These are phyloP conservation scores for Triangularia verruculosa DNA, from an alignment of 2,329 filamentous ascomycete species.

Conservation along the genomic window DNA sequence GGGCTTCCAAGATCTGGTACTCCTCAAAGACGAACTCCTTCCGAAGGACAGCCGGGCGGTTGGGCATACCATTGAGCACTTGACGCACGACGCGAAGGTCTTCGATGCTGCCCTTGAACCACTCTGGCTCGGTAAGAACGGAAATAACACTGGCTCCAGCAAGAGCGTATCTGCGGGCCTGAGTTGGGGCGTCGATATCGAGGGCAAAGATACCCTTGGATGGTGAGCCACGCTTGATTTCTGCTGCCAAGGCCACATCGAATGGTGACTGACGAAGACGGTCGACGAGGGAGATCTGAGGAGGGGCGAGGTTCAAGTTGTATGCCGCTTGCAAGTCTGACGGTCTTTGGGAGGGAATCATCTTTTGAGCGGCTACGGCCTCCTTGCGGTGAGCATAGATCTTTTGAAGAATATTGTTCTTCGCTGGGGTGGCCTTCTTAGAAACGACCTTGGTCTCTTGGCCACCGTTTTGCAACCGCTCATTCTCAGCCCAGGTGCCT, in stretches of 20 bases:
- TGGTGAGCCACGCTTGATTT: constrained; percentile 94
- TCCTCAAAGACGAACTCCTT: constrained; percentile 99
- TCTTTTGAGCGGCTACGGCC: constrained; percentile 75
- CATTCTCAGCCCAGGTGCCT: constrained; percentile 87
- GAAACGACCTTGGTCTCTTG: constrained; percentile 12
- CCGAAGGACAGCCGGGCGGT: constrained; percentile 84
- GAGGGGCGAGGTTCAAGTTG: constrained; percentile 78
- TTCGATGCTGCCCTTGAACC: constrained; percentile 98
- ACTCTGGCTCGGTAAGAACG: constrained; percentile 96
- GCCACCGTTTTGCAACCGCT: constrained; percentile 48
- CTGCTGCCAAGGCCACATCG: constrained; percentile 89
- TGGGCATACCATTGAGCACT: constrained; percentile 85
- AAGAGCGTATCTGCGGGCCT: constrained; percentile 87
- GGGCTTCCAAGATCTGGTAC: constrained; percentile 94
- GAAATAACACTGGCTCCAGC: constrained; percentile 96
- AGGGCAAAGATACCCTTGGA: constrained; percentile 94
- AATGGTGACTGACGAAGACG: constrained; percentile 80
- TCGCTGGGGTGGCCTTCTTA: constrained; percentile 35
- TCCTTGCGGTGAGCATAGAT: constrained; percentile 82
- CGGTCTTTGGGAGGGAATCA: constrained; percentile 78
- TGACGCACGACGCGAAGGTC: constrained; percentile 85
- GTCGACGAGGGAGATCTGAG: constrained; percentile 75
- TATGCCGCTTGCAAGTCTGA: constrained; percentile 84
- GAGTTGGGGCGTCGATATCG: constrained; percentile 80
- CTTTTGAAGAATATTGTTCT: constrained; percentile 81